Percentiles rank a stretch among this genome's conserved stretches.
These are phyloP conservation scores for Phylloporus arenicola DNA, from an alignment of 768 basidiomycete genomes.

Conservation along the genomic window DNA sequence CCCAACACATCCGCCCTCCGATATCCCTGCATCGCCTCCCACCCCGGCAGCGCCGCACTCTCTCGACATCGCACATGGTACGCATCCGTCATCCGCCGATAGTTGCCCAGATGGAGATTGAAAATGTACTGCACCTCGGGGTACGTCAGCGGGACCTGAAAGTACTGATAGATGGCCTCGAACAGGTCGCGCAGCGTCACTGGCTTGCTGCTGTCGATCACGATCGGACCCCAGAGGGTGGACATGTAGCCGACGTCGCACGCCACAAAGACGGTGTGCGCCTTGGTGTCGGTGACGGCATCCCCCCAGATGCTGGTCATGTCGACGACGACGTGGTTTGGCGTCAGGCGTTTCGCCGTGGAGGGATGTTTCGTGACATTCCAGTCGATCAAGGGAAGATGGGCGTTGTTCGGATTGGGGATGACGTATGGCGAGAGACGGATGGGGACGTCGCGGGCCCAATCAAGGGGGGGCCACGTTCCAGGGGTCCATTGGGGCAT, in stretches of 20 bases:
- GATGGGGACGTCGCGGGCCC: slow-evolving; percentile 18
- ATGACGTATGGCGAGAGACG: slow-evolving; percentile 25
- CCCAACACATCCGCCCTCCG: slow-evolving; percentile 50
- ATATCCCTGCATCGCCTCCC: slow-evolving; percentile 37
- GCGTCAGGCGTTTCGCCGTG: slow-evolving; percentile 28
- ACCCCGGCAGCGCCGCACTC: slow-evolving; percentile 35
- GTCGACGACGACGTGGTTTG: slow-evolving; percentile 22
- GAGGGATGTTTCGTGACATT: slow-evolving; percentile 32
- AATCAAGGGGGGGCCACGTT: slow-evolving; percentile 26
- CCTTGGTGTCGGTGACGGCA: slow-evolving; percentile 19
- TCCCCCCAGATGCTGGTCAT: slow-evolving; percentile 14
- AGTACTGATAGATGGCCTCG: slow-evolving; percentile 44
- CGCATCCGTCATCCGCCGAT: slow-evolving; percentile 21
- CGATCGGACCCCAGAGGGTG: slow-evolving; percentile 46
- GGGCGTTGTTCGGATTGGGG: slow-evolving; percentile 28
- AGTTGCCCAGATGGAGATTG: slow-evolving; percentile 14
- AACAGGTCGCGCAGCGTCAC: slow-evolving; percentile 45
- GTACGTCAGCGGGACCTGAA: slow-evolving; percentile 39
- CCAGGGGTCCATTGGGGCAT: slow-evolving; percentile 25
- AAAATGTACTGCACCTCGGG: slow-evolving; percentile 24
- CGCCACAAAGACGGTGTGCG: slow-evolving; percentile 19
- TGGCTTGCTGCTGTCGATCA: slow-evolving; percentile 29
- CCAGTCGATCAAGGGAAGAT: slow-evolving; percentile 31
- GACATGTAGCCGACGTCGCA: slow-evolving; percentile 22
- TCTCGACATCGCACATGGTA: slow-evolving; percentile 34